phyloP scores from a whole-genome alignment of 2,329 filamentous ascomycete genomes.

The Fusarium chlamydosporum region DNA sequence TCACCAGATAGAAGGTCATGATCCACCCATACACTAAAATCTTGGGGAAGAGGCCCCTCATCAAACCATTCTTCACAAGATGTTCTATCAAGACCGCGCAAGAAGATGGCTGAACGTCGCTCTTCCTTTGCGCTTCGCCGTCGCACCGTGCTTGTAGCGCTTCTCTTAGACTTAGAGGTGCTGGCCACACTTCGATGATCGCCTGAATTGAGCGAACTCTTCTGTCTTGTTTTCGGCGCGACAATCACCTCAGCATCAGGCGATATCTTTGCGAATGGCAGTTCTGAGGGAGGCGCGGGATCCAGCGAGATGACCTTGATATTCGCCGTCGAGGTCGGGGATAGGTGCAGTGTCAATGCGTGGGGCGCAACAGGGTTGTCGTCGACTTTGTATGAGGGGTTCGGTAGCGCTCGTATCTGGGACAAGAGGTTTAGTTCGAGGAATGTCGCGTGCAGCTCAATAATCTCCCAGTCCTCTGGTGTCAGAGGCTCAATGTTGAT shows the following conservation, averaged over 20 bases:
- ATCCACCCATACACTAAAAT: slow-evolving; percentile 87
- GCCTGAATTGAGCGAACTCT: slow-evolving; percentile 73
- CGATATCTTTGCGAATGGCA: slow-evolving; percentile 90
- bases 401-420: slow-evolving; percentile 93
- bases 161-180: slow-evolving; percentile 82
- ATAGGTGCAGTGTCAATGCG: slow-evolving; percentile 90
- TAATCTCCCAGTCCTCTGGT: slow-evolving; percentile 98
- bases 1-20: slow-evolving; percentile 79
- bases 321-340: slow-evolving; percentile 94
- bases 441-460: slow-evolving; percentile 96
- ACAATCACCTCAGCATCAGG: slow-evolving; percentile 98
- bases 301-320: slow-evolving; percentile 88
- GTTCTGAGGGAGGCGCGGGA: slow-evolving; percentile 75
- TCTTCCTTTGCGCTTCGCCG: slow-evolving; percentile 72
- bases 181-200: slow-evolving; percentile 86
- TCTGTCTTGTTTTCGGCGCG: slow-evolving; percentile 88
- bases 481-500: slow-evolving; percentile 97
- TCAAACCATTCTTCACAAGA: slow-evolving; percentile 84
- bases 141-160: slow-evolving; percentile 81
- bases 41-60: slow-evolving; percentile 68
- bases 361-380: slow-evolving; percentile 72
- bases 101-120: slow-evolving; percentile 77
- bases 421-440: slow-evolving; percentile 92
- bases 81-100: slow-evolving; percentile 81
- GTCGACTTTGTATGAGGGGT: slow-evolving; percentile 75